phyloP scores from a whole-genome alignment of 495 filamentous ascomycete genomes.

The Trichoderma parareesei region DNA sequence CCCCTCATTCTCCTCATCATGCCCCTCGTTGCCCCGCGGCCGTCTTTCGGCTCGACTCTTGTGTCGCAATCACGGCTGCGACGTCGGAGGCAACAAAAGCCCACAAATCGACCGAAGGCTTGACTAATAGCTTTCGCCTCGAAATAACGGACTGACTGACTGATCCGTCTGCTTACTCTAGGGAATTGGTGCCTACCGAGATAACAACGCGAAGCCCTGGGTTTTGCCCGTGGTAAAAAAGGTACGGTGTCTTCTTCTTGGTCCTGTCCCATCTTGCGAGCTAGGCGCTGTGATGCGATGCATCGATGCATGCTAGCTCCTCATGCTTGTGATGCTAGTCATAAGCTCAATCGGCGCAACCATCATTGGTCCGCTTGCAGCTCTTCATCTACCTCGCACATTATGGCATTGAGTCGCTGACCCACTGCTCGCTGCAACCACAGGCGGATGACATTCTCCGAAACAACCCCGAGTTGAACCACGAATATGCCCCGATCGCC shows the following conservation, averaged over 20 bases:
- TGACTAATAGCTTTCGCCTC: background rate
- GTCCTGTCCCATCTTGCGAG: background rate
- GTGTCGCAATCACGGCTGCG: background rate
- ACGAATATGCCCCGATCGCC: slow-evolving; percentile 97
- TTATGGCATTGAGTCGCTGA: background rate
- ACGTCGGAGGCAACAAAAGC: slow-evolving; percentile 14
- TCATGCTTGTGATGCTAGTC: slow-evolving; percentile 4
- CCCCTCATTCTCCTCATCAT: background rate
- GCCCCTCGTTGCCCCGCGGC: slow-evolving; percentile 1
- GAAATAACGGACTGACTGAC: background rate
- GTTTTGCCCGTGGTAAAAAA: slow-evolving; percentile 92
- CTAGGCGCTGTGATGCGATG: slow-evolving; percentile 12
- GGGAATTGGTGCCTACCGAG: slow-evolving; percentile 94
- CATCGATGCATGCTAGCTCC: slow-evolving; percentile 26
- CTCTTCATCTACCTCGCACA: background rate
- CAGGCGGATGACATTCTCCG: slow-evolving; percentile 85
- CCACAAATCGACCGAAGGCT: background rate
- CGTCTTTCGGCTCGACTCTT: background rate
- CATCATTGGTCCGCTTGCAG: slow-evolving; percentile 10
- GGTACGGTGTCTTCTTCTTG: slow-evolving; percentile 42
- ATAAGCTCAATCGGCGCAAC: slow-evolving; percentile 9
- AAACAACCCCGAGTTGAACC: slow-evolving; percentile 83
- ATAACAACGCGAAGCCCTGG: slow-evolving; percentile 97
- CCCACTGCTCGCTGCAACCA: background rate
- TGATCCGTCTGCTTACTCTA: slow-evolving; percentile 13